Percentiles rank a stretch among this genome's conserved stretches.
These are phyloP conservation scores for Eucalyptus shirleyi DNA, from an alignment of 345 rosid genomes.

Conservation along the genomic window DNA sequence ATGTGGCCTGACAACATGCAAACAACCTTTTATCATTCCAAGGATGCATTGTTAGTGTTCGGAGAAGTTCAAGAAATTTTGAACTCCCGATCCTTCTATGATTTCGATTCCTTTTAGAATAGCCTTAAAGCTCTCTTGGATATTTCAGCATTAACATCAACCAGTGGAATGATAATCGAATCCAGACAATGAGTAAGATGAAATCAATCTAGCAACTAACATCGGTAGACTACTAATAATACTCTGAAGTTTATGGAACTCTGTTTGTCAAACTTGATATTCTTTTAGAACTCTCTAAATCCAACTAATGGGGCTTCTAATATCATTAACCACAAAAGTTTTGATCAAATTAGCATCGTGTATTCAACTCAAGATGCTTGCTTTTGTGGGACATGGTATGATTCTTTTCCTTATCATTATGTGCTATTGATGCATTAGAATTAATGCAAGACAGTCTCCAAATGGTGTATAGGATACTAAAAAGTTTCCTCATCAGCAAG, in stretches of 20 bases:
- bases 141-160: background rate
- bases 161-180: background rate
- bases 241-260: background rate
- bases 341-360: too few species aligned
- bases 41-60: background rate
- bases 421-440: too few species aligned
- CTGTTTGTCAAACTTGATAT: too few species aligned
- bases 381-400: too few species aligned
- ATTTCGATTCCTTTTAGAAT: background rate
- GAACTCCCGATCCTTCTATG: background rate
- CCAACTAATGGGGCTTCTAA: too few species aligned
- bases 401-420: too few species aligned
- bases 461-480: too few species aligned
- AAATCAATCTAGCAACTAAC: background rate
- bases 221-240: background rate
- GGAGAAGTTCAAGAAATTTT: background rate
- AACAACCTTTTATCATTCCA: background rate
- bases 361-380: too few species aligned
- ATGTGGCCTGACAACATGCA: background rate
- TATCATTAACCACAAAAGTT: too few species aligned
- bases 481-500: too few species aligned
- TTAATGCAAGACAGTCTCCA: too few species aligned
- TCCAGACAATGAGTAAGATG: background rate
- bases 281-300: too few species aligned
- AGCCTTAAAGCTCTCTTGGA: background rate